phyloP scores from a whole-genome alignment of 192 early-diverging fungal species.

The Dissophora globulifera region DNA sequence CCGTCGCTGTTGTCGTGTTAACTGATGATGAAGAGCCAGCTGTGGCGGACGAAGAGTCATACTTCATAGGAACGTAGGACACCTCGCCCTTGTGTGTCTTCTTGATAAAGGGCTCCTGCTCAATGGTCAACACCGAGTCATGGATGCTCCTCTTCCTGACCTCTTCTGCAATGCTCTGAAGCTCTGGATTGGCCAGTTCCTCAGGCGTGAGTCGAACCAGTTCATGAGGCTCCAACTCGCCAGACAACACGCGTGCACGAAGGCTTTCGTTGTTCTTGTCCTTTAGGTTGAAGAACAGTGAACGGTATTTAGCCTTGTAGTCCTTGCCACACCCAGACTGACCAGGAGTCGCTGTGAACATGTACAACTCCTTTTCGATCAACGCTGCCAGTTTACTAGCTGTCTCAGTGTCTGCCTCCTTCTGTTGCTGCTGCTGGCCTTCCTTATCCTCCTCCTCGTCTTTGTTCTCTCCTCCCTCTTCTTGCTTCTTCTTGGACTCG shows the following conservation, averaged over 20 bases:
- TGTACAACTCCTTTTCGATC: conserved; percentile 63
- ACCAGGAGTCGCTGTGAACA: conserved; percentile 57
- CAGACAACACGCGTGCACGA: conserved; percentile 69
- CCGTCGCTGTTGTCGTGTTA: too few species aligned
- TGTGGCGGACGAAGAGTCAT: too few species aligned
- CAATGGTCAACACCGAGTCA: conserved; percentile 65
- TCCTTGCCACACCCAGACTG: conserved; percentile 57
- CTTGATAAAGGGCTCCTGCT: conserved; percentile 63
- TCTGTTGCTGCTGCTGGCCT: too few species aligned
- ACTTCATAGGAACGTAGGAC: conserved; percentile 49
- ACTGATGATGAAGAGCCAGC: too few species aligned
- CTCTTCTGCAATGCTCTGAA: conserved; percentile 67
- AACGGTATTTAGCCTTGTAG: conserved; percentile 84
- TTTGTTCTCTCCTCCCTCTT: too few species aligned
- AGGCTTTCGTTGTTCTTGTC: conserved; percentile 83
- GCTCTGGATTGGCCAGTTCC: conserved; percentile 89
- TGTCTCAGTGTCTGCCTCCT: conserved; percentile 33
- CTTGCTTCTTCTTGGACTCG: conserved; percentile 5
- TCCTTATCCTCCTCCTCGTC: too few species aligned
- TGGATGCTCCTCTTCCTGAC: conserved; percentile 65
- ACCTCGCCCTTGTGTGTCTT: conserved; percentile 73
- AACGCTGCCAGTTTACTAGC: conserved; percentile 48
- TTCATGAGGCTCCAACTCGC: conserved; percentile 66
- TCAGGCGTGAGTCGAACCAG: conserved; percentile 85
- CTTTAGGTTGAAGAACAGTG: conserved; percentile 83